Conservation (phyloP, 2,329 filamentous ascomycete genomes). For the Xylaria sp. region DNA sequence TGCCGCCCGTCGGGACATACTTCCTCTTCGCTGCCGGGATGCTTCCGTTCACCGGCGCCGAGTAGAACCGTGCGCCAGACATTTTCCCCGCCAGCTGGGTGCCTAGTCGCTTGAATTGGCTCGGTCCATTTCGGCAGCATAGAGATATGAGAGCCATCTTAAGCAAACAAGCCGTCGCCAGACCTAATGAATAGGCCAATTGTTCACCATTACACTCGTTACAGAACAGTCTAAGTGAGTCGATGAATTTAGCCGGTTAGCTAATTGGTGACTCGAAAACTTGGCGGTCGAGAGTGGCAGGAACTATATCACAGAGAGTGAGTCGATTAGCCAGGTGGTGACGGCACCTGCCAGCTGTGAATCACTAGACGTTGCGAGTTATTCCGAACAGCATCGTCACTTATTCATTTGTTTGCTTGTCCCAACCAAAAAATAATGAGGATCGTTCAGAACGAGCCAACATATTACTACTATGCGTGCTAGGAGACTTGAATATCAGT, state of each 20-base stretch:
- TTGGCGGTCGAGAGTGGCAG: background rate
- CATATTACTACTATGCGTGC: too few species aligned
- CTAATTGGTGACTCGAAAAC: background rate
- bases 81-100: conserved; percentile 12
- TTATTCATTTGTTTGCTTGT: too few species aligned
- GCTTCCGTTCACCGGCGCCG: conserved; percentile 58
- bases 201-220: conserved; percentile 15
- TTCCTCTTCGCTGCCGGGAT: conserved; percentile 84
- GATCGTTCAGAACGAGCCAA: too few species aligned
- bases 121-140: conserved; percentile 9
- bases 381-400: background rate
- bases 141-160: conserved; percentile 22
- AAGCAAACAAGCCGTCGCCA: conserved; percentile 14
- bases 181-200: conserved; percentile 13
- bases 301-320: background rate
- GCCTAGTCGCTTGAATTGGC: conserved; percentile 9
- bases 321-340: background rate
- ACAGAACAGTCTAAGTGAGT: background rate
- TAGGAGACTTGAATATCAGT: too few species aligned
- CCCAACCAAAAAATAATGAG: too few species aligned
- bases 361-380: background rate
- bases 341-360: background rate
- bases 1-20: conserved; percentile 83
- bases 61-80: conserved; percentile 47
- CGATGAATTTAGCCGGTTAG: background rate